Percentiles rank a stretch among this genome's conserved stretches.
Evolutionary conservation across 2,329 filamentous ascomycete genomes (phyloP).

Genomic region (Domatiomyces catenatus): DNA sequence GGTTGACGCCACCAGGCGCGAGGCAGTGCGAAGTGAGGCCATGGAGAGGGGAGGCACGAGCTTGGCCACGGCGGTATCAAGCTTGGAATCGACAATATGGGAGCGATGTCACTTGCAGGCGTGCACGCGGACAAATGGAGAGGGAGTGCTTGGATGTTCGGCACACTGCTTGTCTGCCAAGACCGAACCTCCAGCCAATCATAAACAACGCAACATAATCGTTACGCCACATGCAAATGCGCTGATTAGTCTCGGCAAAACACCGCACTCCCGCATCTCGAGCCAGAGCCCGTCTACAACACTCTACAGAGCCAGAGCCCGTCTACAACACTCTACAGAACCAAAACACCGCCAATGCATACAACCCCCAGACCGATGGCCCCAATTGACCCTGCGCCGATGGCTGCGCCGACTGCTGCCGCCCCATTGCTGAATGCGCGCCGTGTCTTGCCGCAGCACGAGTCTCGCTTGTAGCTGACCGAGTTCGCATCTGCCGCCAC

Average conservation of each 20-base stretch:
- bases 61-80: neutral
- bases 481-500: conserved; percentile 57
- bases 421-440: neutral
- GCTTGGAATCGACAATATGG: neutral
- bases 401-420: too few species aligned
- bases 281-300: too few species aligned
- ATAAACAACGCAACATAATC: neutral
- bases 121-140: neutral
- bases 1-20: conserved; percentile 27
- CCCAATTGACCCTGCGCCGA: too few species aligned
- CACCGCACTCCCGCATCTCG: too few species aligned
- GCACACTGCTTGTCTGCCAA: neutral
- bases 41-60: conserved; percentile 20
- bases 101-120: neutral
- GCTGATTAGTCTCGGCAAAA: neutral
- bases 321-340: too few species aligned
- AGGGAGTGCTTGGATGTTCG: neutral
- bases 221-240: neutral
- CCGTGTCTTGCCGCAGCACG: conserved; percentile 21
- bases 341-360: too few species aligned
- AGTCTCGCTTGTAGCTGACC: conserved; percentile 46
- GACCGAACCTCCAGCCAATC: neutral
- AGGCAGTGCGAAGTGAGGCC: conserved; percentile 35
- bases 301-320: too few species aligned
- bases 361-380: neutral